A percentile compares a stretch with the other conserved stretches of the same genome.
These are phyloP conservation scores for Podaxis mareebaensis DNA, from an alignment of 768 basidiomycete species.

Conservation along the genomic window DNA sequence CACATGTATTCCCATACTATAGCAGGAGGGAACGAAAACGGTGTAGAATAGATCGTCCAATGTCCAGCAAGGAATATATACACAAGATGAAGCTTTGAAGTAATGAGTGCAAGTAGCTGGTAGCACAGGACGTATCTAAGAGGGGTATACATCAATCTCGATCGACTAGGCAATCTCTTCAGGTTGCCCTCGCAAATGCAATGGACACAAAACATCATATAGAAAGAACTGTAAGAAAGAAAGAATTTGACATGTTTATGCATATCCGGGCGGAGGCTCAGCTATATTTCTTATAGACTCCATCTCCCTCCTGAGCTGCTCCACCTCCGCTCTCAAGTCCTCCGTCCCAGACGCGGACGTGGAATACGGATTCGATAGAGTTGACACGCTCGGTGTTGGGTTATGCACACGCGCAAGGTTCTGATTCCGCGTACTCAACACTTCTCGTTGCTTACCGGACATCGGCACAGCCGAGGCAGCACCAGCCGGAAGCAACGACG, in stretches of 20 bases:
- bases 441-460: not conserved
- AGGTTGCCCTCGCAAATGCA: too few relatives aligned
- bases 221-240: not conserved
- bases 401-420: not conserved
- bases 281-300: conserved; percentile 4
- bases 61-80: too few relatives aligned
- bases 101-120: too few relatives aligned
- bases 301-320: conserved; percentile 16
- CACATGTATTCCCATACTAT: too few relatives aligned
- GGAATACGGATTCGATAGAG: not conserved
- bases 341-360: conserved; percentile 1
- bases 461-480: not conserved
- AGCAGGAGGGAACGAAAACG: too few relatives aligned
- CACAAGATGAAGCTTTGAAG: too few relatives aligned
- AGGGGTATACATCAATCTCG: too few relatives aligned
- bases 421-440: not conserved
- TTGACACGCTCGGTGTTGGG: not conserved
- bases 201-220: too few relatives aligned
- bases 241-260: not conserved
- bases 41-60: too few relatives aligned
- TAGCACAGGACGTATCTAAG: too few relatives aligned
- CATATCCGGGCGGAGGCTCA: conserved; percentile 3
- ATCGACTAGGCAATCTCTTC: too few relatives aligned
- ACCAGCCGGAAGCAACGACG: not conserved
- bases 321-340: conserved; percentile 15